phyloP scores from a whole-genome alignment of 1,139 yeast genomes.

The Wickerhamomyces sp. region DNA sequence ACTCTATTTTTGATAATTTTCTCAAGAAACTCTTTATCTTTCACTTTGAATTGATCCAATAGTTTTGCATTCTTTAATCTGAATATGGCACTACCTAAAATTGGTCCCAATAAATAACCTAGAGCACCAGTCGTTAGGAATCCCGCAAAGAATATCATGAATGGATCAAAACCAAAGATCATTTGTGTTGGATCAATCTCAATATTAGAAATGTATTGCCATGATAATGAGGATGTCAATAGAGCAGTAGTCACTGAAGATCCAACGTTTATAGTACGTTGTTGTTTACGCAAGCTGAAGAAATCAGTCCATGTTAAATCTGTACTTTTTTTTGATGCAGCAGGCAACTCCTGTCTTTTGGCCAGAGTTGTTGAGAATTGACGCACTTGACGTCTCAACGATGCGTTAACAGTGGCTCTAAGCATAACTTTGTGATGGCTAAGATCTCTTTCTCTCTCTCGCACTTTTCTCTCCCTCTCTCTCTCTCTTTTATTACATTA shows the following conservation, averaged over 20 bases:
- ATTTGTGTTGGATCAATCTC: constrained; percentile 82
- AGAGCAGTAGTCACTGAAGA: constrained; percentile 68
- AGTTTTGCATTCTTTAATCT: constrained; percentile 45
- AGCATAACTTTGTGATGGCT: no score
- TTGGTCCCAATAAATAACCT: constrained; percentile 83
- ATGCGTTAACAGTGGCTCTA: constrained; percentile 1
- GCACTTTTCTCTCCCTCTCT: no score
- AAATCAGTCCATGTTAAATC: constrained; percentile 65
- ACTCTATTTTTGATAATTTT: constrained; percentile 78
- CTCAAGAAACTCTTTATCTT: constrained; percentile 69
- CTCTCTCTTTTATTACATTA: no score
- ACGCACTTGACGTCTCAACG: constrained; percentile 4
- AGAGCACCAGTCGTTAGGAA: constrained; percentile 65
- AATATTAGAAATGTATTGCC: constrained; percentile 72
- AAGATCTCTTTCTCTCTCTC: no score
- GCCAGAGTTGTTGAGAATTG: background rate
- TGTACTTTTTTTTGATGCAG: background rate
- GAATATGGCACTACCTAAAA: constrained; percentile 71
- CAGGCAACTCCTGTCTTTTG: background rate
- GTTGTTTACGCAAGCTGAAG: constrained; percentile 68
- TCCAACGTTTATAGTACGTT: constrained; percentile 62
- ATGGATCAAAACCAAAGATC: constrained; percentile 82
- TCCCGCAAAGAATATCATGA: constrained; percentile 68
- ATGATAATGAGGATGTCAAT: constrained; percentile 65
- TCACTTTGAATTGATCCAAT: constrained; percentile 44